Percentiles rank a stretch among this genome's conserved stretches.
Conservation (phyloP, 2,329 filamentous ascomycete species). For the Talaromyces pinophilus region DNA sequence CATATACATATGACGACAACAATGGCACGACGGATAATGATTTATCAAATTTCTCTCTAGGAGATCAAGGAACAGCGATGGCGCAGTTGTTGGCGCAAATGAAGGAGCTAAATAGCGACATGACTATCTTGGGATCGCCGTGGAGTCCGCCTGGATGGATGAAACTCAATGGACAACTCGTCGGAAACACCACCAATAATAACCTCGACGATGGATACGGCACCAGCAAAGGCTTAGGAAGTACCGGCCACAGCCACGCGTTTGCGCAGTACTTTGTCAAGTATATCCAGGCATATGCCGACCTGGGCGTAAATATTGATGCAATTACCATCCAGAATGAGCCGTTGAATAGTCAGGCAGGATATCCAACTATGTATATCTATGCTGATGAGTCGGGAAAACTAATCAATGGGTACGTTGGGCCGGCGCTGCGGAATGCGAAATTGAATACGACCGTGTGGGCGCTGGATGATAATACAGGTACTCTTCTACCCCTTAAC, state of each 20-base stretch:
- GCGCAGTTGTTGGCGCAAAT: constrained; percentile 40
- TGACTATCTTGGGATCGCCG: constrained; percentile 40
- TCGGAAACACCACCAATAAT: constrained; percentile 34
- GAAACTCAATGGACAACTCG: constrained; percentile 41
- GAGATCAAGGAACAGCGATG: constrained; percentile 41
- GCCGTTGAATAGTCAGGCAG: constrained; percentile 41
- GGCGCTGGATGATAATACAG: constrained; percentile 45
- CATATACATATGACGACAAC: constrained; percentile 45
- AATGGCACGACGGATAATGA: constrained; percentile 35
- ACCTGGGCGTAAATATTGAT: constrained; percentile 37
- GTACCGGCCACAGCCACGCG: constrained; percentile 35
- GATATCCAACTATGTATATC: constrained; percentile 44
- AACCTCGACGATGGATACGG: constrained; percentile 36
- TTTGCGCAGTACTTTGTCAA: constrained; percentile 41
- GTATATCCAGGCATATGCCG: constrained; percentile 40
- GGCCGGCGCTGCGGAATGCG: constrained; percentile 32
- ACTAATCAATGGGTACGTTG: constrained; percentile 35
- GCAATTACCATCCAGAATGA: constrained; percentile 44
- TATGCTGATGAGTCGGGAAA: constrained; percentile 38
- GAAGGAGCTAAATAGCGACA: constrained; percentile 36
- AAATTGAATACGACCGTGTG: constrained; percentile 32
- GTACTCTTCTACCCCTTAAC: constrained; percentile 17
- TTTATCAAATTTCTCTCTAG: constrained; percentile 36
- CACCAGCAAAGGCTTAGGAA: constrained; percentile 31
- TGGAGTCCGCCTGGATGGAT: constrained; percentile 46